Evolutionary conservation across 2,329 filamentous ascomycete species (phyloP), one percentile per base, ranked within the genome.

Genomic region (Proliferodiscus dingleyae): DNA sequence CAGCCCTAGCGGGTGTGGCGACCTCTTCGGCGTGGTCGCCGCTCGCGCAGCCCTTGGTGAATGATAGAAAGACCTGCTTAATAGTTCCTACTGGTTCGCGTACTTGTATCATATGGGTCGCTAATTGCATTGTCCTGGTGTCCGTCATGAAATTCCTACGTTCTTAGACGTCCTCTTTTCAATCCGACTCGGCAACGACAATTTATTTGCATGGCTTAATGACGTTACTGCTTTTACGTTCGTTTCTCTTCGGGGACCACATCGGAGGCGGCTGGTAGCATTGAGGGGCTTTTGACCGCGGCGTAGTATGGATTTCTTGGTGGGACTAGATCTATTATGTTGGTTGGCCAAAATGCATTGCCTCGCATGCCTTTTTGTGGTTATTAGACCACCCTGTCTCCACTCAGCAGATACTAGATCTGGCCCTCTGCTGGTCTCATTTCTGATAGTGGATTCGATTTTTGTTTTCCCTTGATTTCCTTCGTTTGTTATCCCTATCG

Each of bases 101-200:
- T 48, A 53, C 49, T 54, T 64, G 61, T 64, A 64, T 56, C 61
- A 64, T 64, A 64, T 57, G 61, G 60, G 56, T 54, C 54, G 46
- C 55, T 61, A 48, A 57, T 57, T 57, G 55, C 57, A 60, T 57
- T 60, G 57, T 45, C 45, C 50, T 59, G 54, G 52, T 58, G 54
- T 59, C 52, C 43, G 51, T 56, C 50, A 49, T 50, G 50, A 33
- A 55, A 55, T 55, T 54, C 52, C 47, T 39, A 41, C 44, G 40
- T 57, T 54, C 49, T 55, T 60, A 60, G 56, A 60, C 51, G 52
- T 58, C 54, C 39, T 37, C 44, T 43, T 41, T 51, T 54, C 48
- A 48, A 54, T 53, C 43, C 45, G 36, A 47, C 58, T 61, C 54
- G 53, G 55, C 52, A 55, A 59, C 57, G 57, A 56, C 56, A 56